Evolutionary conservation across 257 asterid species (phyloP).

Genomic region (Capsicum baccatum): DNA sequence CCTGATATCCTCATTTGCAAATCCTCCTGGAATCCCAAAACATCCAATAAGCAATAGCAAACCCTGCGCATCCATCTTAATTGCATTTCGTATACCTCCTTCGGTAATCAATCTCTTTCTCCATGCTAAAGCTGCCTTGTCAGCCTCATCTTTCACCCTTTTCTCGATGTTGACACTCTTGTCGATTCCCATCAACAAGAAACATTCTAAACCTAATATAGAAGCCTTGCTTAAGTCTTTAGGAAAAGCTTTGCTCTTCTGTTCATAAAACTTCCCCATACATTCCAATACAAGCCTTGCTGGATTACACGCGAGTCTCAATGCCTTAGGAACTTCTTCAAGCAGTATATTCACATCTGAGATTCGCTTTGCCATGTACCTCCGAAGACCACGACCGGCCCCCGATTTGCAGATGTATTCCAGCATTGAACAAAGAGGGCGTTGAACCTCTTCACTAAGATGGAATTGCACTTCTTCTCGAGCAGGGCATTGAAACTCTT

Average conservation of each 20-base stretch:
- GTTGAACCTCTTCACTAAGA: conserved; percentile 15
- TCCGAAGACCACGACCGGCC: conserved; percentile 61
- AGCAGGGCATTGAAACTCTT: neutral
- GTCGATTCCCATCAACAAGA: conserved; percentile 53
- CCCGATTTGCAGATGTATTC: conserved; percentile 55
- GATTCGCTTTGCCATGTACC: conserved; percentile 50
- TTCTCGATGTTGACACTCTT: conserved; percentile 40
- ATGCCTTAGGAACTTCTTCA: conserved; percentile 59
- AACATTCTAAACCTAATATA: conserved; percentile 70
- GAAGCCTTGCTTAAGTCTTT: conserved; percentile 73
- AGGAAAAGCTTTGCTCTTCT: conserved; percentile 62
- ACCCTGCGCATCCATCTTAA: conserved; percentile 78
- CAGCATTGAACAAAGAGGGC: conserved; percentile 44
- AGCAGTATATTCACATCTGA: conserved; percentile 49
- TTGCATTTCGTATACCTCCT: conserved; percentile 68
- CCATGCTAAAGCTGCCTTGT: conserved; percentile 66
- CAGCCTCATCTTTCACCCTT: conserved; percentile 62
- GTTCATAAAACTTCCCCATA: conserved; percentile 72
- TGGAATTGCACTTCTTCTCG: conserved; percentile 20
- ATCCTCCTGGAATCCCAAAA: conserved; percentile 61
- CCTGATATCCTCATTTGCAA: conserved; percentile 61
- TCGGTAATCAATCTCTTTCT: conserved; percentile 68
- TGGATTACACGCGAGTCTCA: conserved; percentile 60
- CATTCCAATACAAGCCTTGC: conserved; percentile 70
- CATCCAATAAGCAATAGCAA: conserved; percentile 72